Conservation (phyloP, 2,329 filamentous ascomycete genomes). For the Penicillium sp. region DNA sequence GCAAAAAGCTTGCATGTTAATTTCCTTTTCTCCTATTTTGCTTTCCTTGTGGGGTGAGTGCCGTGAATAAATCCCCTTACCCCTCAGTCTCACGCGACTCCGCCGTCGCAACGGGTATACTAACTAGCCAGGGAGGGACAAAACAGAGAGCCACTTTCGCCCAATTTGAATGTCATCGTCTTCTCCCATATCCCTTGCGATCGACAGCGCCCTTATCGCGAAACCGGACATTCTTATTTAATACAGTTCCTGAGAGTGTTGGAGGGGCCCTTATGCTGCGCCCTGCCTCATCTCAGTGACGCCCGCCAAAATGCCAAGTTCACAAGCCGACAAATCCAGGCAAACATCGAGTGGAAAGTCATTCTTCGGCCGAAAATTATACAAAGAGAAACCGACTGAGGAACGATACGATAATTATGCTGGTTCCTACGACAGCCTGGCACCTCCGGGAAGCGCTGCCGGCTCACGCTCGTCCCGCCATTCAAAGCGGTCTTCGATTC, state of each 20-base stretch:
- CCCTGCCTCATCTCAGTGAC: slow-evolving; percentile 30
- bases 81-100: slow-evolving; percentile 8
- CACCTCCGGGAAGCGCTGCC: slow-evolving; percentile 61
- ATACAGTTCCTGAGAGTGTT: slow-evolving; percentile 11
- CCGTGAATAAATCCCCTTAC: slow-evolving; percentile 1
- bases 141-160: slow-evolving; percentile 17
- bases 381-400: slow-evolving; percentile 74
- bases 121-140: slow-evolving; percentile 25
- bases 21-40: slow-evolving; percentile 11
- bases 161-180: slow-evolving; percentile 22
- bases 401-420: slow-evolving; percentile 62
- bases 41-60: slow-evolving; percentile 19
- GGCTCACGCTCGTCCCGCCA: slow-evolving; percentile 73
- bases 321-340: slow-evolving; percentile 72
- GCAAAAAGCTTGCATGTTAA: slow-evolving; percentile 20
- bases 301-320: slow-evolving; percentile 53
- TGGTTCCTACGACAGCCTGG: slow-evolving; percentile 56
- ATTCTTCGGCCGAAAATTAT: slow-evolving; percentile 77
- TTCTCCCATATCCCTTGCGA: slow-evolving; percentile 18
- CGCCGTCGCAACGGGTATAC: slow-evolving; percentile 23
- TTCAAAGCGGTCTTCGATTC: slow-evolving; percentile 67
- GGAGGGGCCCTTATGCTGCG: slow-evolving; percentile 36
- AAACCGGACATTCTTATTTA: neutral
- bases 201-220: slow-evolving; percentile 14
- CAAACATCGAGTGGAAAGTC: slow-evolving; percentile 79